phyloP scores from a whole-genome alignment of 2,329 filamentous ascomycete genomes.

The Coniochaeta ligniaria region DNA sequence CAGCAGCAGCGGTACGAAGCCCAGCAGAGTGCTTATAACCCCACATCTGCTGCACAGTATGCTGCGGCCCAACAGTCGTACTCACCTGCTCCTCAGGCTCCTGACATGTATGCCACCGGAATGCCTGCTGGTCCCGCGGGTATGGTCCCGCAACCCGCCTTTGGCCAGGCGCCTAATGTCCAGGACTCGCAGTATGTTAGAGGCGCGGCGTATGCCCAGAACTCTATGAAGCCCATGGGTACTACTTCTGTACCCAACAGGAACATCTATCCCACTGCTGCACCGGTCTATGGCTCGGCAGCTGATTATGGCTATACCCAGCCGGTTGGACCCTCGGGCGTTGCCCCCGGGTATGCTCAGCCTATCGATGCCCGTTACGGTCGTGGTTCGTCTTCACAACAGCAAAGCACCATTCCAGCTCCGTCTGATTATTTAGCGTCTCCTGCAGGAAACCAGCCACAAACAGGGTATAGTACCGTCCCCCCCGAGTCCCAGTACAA shows the following conservation, averaged over 20 bases:
- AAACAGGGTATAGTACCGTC: constrained; percentile 29
- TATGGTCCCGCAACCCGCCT: background rate
- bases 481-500: constrained; percentile 47
- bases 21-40: constrained; percentile 1
- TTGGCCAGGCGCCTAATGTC: background rate
- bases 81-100: background rate
- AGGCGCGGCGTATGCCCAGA: constrained; percentile 2
- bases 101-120: constrained; percentile 3
- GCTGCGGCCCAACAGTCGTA: background rate
- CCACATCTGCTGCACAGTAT: constrained; percentile 1
- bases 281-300: constrained; percentile 19
- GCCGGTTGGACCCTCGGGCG: constrained; percentile 7
- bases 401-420: constrained; percentile 12
- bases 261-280: constrained; percentile 7
- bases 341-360: constrained; percentile 19
- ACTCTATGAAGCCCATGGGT: constrained; percentile 7
- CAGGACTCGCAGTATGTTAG: background rate
- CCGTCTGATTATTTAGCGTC: constrained; percentile 44
- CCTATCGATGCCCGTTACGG: constrained; percentile 46
- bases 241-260: background rate
- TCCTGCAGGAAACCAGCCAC: constrained; percentile 34
- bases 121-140: background rate
- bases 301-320: constrained; percentile 21
- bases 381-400: constrained; percentile 49
- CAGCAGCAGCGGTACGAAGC: constrained; percentile 1